Evolutionary conservation across 352 stramenopile genomes (phyloP).

Genomic region (Pythium graminicola): DNA sequence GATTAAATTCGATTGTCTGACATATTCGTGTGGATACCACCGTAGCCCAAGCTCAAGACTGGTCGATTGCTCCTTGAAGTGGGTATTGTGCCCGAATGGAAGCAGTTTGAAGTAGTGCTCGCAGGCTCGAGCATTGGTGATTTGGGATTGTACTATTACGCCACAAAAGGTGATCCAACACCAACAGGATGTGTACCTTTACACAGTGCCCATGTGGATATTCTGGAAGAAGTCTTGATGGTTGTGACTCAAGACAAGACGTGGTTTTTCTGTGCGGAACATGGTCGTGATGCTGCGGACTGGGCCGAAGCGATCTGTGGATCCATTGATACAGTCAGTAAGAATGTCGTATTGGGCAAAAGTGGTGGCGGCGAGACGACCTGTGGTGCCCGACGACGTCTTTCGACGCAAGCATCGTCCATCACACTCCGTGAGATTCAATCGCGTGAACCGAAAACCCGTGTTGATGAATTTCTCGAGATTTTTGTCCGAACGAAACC

Average conservation of each 20-base stretch:
- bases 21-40: not conserved
- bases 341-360: slow-evolving; percentile 16
- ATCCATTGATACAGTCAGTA: slow-evolving; percentile 44
- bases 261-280: slow-evolving; percentile 71
- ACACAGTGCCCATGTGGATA: slow-evolving; percentile 61
- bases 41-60: slow-evolving; percentile 57
- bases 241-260: slow-evolving; percentile 69
- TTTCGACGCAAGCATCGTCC: slow-evolving; percentile 37
- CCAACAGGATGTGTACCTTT: slow-evolving; percentile 49
- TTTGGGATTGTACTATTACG: slow-evolving; percentile 66
- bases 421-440: slow-evolving; percentile 57
- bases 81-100: slow-evolving; percentile 44
- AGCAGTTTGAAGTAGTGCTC: slow-evolving; percentile 55
- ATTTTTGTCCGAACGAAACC: slow-evolving; percentile 50
- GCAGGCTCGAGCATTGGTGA: slow-evolving; percentile 44
- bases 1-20: too few species aligned
- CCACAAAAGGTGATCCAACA: slow-evolving; percentile 29
- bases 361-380: not conserved
- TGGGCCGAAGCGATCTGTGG: slow-evolving; percentile 58
- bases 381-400: slow-evolving; percentile 21
- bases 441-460: slow-evolving; percentile 37
- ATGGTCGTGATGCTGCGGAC: slow-evolving; percentile 44
- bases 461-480: slow-evolving; percentile 67
- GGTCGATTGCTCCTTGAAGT: slow-evolving; percentile 55
- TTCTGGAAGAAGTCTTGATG: slow-evolving; percentile 72